Evolutionary conservation across 2,329 filamentous ascomycete species (phyloP), one percentile per base, ranked within the genome.

Genomic region (Talaromyces verruculosus): DNA sequence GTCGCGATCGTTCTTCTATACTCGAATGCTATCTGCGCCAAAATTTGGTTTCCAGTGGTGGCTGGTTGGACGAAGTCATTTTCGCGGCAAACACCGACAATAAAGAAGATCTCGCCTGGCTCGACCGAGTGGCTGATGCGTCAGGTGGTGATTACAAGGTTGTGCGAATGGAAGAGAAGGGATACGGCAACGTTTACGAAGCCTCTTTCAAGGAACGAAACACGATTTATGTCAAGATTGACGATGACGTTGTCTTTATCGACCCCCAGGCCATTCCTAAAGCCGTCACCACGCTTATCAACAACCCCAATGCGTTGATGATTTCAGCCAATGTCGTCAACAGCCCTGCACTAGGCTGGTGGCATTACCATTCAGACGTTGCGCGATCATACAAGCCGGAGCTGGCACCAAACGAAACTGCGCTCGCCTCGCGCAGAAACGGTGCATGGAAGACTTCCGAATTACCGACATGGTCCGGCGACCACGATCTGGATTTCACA

Each of bases 191-290:
- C n/a, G 65, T 66, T 22, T 66, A 66, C 7, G 60, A 66, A 19
- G 65, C 65, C 3, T 57, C 65, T 39, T 66, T 66, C 53, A 66
- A 57, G 11, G 65, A 66, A 35, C 43, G 60, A 58, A 62, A 63
- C 11, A 60, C 65, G 11, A 63, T 66, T 15, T 66, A 66, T 43
- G 65, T 66, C 53, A 66, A 66, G 60, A 66, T 66, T 8, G 65
- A 66, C 35, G 65, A 66, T 39, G 65, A 66, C 10, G 61, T 66
- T 2, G 61, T 66, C 25, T 66, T 35, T 22, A 60, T 66, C 19
- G 65, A 63, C 15, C 61, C 65, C 1, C 65, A 66, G 30, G 65
- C 65, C 25, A 63, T 66, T 17, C 60, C 65, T 28, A 66, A 63
- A 59, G 30, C 65, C 15, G 65, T 66, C 35, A 66, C 60, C 5